Evolutionary conservation across 805 yeast species (phyloP), one percentile per base, ranked within the genome.

Genomic region (Metschnikowia lunata): DNA sequence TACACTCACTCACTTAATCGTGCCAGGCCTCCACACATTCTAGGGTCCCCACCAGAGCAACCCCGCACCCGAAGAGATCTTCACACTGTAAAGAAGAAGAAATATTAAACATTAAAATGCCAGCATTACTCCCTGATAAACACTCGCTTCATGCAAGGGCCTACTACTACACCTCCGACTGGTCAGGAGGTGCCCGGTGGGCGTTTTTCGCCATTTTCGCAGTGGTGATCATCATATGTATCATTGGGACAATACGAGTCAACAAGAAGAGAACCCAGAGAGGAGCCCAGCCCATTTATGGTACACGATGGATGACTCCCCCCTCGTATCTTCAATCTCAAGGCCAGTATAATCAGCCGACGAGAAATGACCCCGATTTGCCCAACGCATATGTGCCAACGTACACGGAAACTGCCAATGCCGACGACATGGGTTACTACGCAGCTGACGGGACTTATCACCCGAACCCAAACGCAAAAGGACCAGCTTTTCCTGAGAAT

Each of bases 241-340:
- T 83, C 4, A 27, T 75, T 0, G 74, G 74, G 37, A 80, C 85
- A 0, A 61, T 83, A 26, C 56, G 77, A 31, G 67, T 78, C 11
- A 85, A 85, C 56, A 75, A 68, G 37, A 71, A 70, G 44, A 71
- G 95, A 60, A 51, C 66, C 8, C 62, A 57, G 35, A 56, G 58
- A 23, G 83, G 83, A 1, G 65, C 69, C 49, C 69, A 66, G 26
- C 95, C 96, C 0, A 69, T 87, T 1, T 67, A 77, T 47, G 91
- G 91, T 8, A 85, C 93, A 1, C 78, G 85, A 9, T 85, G 95
- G 95, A 79, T 88, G 69, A 84, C 93, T 0, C 96, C 96, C 7
- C 95, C 95, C 0, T 72, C 82, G 9, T 87, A 87, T 57, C 60
- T 71, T 37, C 88, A 82, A 52, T 77, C 88, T 1, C 85, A 85